Base-by-base conservation (phyloP, 2,329 filamentous ascomycete genomes). In the Fusarium setosum region DNA sequence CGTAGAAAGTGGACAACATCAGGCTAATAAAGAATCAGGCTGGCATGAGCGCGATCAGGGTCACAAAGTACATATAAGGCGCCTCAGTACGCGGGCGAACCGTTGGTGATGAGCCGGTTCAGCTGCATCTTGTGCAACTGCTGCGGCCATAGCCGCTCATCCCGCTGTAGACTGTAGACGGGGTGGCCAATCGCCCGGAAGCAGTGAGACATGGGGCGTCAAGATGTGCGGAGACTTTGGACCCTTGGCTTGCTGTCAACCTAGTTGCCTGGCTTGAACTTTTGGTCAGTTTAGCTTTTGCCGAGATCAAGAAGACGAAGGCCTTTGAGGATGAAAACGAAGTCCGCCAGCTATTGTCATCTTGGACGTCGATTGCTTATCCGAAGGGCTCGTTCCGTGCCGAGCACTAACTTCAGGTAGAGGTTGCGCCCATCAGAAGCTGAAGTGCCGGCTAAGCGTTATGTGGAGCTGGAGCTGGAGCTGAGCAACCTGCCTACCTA, bases 141-240 rank as follows among this genome's bases (percentile, higher is more conserved):
- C 13, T 18, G 32, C 7, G 10, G 31, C 17, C 35, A 23, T 50
- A 38, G 21, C 41, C 51, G 21, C 31, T 24, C n/a, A 41, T 35
- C 48, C 3, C 6, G 13, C 26, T 29, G 26, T 29, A 29, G 24
- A 10, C 6, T 6, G 24, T 10, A 29, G 24, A 10, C 10, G 24
- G 10, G 6, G 6, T 17, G 40, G 24, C 63, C 41, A 67, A 67
- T 52, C 41, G 41, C 54, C 35, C 45, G 20, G 58, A 24, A 17
- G 35, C 26, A 49, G 21, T 49, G 32, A 64, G 63, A 67, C 63
- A 62, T 54, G 62, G 61, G 45, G 34, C 7, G 12, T 50, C 21
- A 32, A 24, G 32, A 20, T 21, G 23, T 35, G 31, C 45, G 7
- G 45, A 24, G 45, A 24, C n/a, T 24, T n/a, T 24, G 17, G 34